phyloP scores from a whole-genome alignment of 2,329 filamentous ascomycete species.

The Cytospora piceae region DNA sequence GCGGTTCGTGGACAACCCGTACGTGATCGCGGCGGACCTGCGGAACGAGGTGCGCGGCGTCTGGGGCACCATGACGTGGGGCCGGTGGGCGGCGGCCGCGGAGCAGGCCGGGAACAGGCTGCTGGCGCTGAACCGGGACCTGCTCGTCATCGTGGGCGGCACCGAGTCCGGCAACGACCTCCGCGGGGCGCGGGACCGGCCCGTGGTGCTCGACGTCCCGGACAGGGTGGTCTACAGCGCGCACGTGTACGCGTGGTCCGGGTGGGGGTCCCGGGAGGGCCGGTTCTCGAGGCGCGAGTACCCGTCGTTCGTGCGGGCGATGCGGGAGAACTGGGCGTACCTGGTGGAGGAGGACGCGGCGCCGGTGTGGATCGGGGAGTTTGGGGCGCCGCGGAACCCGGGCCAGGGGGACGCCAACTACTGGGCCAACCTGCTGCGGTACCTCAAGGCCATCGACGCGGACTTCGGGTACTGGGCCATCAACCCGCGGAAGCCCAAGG shows the following conservation, averaged over 20 bases:
- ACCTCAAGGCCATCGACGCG: constrained; percentile 60
- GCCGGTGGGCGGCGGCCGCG: constrained; percentile 65
- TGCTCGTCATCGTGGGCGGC: constrained; percentile 71
- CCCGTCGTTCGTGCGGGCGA: constrained; percentile 63
- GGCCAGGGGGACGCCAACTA: constrained; percentile 64
- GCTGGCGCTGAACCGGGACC: constrained; percentile 61
- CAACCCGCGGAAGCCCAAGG: constrained; percentile 66
- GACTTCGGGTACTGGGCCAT: constrained; percentile 74
- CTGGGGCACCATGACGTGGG: constrained; percentile 72
- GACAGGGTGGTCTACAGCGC: constrained; percentile 67
- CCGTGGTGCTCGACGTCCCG: constrained; percentile 59
- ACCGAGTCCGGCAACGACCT: constrained; percentile 70
- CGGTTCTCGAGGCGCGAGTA: constrained; percentile 65
- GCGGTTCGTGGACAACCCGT: constrained; percentile 59
- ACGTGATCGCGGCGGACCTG: constrained; percentile 68
- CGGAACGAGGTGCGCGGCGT: constrained; percentile 71
- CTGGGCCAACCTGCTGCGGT: constrained; percentile 66
- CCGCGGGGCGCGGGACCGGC: constrained; percentile 56
- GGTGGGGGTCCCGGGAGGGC: constrained; percentile 65
- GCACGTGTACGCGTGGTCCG: constrained; percentile 72
- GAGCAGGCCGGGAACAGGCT: constrained; percentile 66
- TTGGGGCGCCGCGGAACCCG: constrained; percentile 60
- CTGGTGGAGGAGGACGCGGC: constrained; percentile 58
- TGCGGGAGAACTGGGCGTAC: constrained; percentile 69
- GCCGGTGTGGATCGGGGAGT: constrained; percentile 72